Base-by-base conservation (phyloP, 2,329 filamentous ascomycete species). In the Phyllosticta paracitricarpa region DNA sequence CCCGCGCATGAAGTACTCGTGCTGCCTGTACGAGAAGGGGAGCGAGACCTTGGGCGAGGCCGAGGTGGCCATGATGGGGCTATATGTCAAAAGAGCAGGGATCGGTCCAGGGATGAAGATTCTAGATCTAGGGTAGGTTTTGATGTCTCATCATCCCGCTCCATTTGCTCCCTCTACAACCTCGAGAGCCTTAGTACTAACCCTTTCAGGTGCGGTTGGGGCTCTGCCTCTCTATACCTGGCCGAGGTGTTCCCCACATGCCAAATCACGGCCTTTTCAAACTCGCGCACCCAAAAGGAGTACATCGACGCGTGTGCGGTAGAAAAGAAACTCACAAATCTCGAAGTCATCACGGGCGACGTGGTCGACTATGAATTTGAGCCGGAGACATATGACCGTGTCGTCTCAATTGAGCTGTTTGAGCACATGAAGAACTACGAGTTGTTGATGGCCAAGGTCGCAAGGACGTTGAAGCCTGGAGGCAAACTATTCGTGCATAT, bases 361-460 rank as follows among this genome's bases (percentile, higher is more conserved):
- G 81, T 88, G 1, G 83, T 85, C 17, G 81, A 84, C 62, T 84
- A 87, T 67, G 83, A 87, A 66, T 89, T 89, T 67, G 75, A 82
- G 63, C 70, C 75, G 9, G 75, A 76, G 26, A 75, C 70, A 4
- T 89, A 84, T 66, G 87, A 89, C 69, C 79, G 86, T 12, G 83
- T 89, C 1, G 76, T 89, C 17, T 85, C 83, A 7, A 86, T 89
- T 64, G 87, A 88, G 79, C 78, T 89, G 12, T 89, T 89, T 68
- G 86, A 89, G 70, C 87, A 89, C 72, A 89, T 89, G 86, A 89
- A 89, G 71, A 89, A 89, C 71, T 89, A 89, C 72, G 81, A 86
- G 64, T 75, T 84, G 12, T 79, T 89, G 25, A 82, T 89, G 75
- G 79, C 80, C 53, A 89, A 89, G 71, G 74, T 89, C 17, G 69